Conservation (phyloP, 2,329 filamentous ascomycete genomes). For the Aquanectria penicillioides region DNA sequence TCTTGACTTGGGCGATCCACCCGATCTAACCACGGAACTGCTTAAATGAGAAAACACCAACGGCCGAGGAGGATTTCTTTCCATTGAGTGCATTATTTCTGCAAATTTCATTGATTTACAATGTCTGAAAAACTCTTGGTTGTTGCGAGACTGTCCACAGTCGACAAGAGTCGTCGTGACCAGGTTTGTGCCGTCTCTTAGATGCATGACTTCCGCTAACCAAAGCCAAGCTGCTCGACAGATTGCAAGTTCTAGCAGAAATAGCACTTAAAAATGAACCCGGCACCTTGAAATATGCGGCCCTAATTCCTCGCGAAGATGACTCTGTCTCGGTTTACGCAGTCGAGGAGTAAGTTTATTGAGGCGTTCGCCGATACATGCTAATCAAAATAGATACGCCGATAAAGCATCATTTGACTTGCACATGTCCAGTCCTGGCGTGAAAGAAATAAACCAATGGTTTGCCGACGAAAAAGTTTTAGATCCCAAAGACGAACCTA, state of each 20-base stretch:
- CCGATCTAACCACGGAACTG: too few relatives aligned
- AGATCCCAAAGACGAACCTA: constrained; percentile 10
- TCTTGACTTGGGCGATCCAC: not conserved
- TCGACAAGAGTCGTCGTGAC: constrained; percentile 4
- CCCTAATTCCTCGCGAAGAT: constrained; percentile 39
- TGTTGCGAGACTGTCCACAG: constrained; percentile 14
- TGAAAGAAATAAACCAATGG: constrained; percentile 38
- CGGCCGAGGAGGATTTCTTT: not conserved
- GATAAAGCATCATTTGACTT: constrained; percentile 38
- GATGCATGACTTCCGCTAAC: not conserved
- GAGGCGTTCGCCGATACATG: not conserved
- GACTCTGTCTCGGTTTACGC: constrained; percentile 39
- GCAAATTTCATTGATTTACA: not conserved
- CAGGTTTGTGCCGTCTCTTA: constrained; percentile 1
- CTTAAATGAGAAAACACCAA: not conserved
- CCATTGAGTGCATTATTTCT: not conserved
- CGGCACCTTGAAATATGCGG: constrained; percentile 35
- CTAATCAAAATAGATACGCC: constrained; percentile 30
- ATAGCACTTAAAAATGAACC: constrained; percentile 1
- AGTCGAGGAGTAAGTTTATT: constrained; percentile 37
- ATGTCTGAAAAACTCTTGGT: constrained; percentile 17
- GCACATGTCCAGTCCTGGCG: constrained; percentile 35
- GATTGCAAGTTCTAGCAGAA: constrained; percentile 4
- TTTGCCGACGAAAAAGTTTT: constrained; percentile 26
- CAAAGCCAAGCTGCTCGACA: constrained; percentile 7